Percentiles rank a stretch among this genome's conserved stretches.
These are phyloP conservation scores for Emmonsia crescens DNA, from an alignment of 2,329 filamentous ascomycete genomes.

Conservation along the genomic window DNA sequence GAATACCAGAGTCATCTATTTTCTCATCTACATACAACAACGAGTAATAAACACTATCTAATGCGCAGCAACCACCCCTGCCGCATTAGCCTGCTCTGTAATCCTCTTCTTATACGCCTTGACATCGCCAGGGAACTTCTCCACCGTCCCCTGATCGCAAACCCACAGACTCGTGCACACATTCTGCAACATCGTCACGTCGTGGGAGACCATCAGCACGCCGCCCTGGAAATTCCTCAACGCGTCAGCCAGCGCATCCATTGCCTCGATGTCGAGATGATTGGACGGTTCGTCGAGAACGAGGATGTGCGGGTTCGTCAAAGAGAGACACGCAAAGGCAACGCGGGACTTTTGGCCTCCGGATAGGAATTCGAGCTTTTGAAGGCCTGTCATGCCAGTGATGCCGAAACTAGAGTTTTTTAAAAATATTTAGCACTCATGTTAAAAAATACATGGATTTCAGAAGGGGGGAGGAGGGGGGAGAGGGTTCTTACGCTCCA, in stretches of 20 bases:
- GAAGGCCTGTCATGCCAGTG: constrained; percentile 89
- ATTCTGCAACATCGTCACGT: constrained; percentile 95
- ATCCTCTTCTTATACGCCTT: constrained; percentile 98
- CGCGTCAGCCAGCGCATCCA: constrained; percentile 86
- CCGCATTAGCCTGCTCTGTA: constrained; percentile 72
- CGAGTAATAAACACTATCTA: constrained; percentile 9
- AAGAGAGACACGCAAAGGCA: constrained; percentile 88
- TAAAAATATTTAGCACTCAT: background rate
- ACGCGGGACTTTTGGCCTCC: constrained; percentile 98
- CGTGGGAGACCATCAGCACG: constrained; percentile 97
- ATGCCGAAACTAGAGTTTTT: constrained; percentile 45
- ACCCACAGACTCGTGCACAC: constrained; percentile 95
- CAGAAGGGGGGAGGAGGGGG: background rate
- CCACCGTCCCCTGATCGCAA: constrained; percentile 84
- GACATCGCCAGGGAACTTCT: constrained; percentile 92
- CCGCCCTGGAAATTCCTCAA: constrained; percentile 82
- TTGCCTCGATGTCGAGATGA: constrained; percentile 97
- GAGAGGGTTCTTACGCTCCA: constrained; percentile 58
- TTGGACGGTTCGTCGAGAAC: constrained; percentile 98
- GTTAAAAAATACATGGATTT: background rate
- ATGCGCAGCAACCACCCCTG: constrained; percentile 56
- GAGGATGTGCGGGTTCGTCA: constrained; percentile 91
- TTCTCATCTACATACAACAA: background rate
- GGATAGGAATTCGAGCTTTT: constrained; percentile 88
- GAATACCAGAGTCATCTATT: background rate